A percentile compares a stretch with the other conserved stretches of the same genome.
Conservation (phyloP, 495 filamentous ascomycete species). For the Hyaloscypha bicolor region DNA sequence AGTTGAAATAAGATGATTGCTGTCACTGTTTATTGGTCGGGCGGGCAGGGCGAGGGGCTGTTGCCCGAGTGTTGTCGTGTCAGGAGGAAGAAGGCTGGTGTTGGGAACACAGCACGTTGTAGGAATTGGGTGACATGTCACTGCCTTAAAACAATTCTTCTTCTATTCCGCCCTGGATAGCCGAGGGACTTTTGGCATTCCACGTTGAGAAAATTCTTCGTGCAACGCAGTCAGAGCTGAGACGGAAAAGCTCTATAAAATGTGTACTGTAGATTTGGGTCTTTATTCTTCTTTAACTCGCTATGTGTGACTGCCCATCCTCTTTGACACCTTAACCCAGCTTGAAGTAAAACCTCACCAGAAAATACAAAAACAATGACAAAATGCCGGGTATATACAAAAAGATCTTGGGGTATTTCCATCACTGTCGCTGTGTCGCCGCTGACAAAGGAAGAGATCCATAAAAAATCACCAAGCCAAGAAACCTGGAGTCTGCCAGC, state of each 20-base stretch:
- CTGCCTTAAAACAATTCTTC: background rate
- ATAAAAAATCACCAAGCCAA: constrained; percentile 32
- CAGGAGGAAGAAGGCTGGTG: too few relatives aligned
- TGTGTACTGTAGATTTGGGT: background rate
- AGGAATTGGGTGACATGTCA: background rate
- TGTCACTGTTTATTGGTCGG: background rate
- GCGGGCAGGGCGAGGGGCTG: constrained; percentile 2
- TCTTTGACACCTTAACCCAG: background rate
- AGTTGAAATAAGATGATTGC: background rate
- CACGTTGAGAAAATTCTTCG: background rate
- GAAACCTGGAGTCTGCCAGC: constrained; percentile 34
- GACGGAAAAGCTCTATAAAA: background rate
- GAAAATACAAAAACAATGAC: constrained; percentile 2
- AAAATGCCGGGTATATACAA: constrained; percentile 22
- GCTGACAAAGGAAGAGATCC: constrained; percentile 17
- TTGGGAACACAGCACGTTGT: background rate
- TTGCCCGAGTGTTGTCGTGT: background rate
- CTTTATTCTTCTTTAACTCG: background rate
- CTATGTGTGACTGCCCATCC: background rate
- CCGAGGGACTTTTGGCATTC: too few relatives aligned
- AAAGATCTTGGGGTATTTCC: constrained; percentile 28
- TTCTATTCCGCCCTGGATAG: background rate
- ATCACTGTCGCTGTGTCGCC: constrained; percentile 23
- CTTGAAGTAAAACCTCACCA: background rate
- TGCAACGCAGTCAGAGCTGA: background rate